Base-by-base conservation (phyloP, 495 filamentous ascomycete genomes). In the Xylaria longipes region DNA sequence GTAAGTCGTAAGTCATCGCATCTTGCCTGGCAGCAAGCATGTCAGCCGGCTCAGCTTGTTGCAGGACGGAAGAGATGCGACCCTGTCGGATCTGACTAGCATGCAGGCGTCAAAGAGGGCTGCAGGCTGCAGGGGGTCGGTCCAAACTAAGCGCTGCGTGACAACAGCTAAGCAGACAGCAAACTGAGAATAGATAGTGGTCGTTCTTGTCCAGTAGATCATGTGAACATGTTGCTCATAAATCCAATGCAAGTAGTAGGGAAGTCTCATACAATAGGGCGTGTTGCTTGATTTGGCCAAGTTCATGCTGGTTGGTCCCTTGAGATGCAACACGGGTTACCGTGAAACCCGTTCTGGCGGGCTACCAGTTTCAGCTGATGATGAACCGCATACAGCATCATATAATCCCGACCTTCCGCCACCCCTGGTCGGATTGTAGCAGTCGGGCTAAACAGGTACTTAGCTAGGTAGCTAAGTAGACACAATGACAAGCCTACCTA, bases 261-360 rank as follows among this genome's bases (percentile, higher is more conserved):
- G 1, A 56, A 29, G 31, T 17, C 12, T 31, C 27, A 29, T 31
- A 43, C 7, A 17, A 22, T 15, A 37, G 4, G 15, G 7, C 20
- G 7, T 0, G 5, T 62, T 22, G 22, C 12, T 29, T 63, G 15
- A 43, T 63, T 6, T 41, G 60, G n/a, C 37, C 35, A 27, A 43
- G 39, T 8, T 29, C 60, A 63, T 43, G 22, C 20, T 14, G 12
- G 2, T 60, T 14, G 12, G 2, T 60, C 35, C 37, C 22, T 41
- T 5, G 60, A 5, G 12, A 41, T 56, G 65, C n/a, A 35, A 29
- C 48, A 12, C 56, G 48, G 33, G 33, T 31, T 67, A 48, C 29
- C n/a, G 48, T 67, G 65, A 67, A 67, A 67, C 65, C 12, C 46
- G 17, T 33, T 56, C 48, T 56, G 65, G 35, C 27, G 33, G n/a